phyloP scores from a whole-genome alignment of 2,329 filamentous ascomycete species.

The Ascosphaera apis region DNA sequence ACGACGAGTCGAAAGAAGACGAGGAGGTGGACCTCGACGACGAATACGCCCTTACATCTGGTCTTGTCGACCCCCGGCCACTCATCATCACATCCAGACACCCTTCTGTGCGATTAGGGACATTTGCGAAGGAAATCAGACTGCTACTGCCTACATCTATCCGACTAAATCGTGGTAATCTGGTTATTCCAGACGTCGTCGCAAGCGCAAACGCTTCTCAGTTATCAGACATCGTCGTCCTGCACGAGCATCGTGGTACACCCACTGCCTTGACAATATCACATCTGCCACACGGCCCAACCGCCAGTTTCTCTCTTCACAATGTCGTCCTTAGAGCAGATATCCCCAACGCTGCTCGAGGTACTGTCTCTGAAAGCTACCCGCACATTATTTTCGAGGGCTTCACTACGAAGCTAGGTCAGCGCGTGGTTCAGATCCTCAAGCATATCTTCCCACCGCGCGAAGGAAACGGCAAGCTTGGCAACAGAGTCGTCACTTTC shows the following conservation, averaged over 20 bases:
- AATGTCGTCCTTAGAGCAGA: constrained; percentile 86
- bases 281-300: constrained; percentile 74
- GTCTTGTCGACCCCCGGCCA: constrained; percentile 69
- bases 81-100: constrained; percentile 84
- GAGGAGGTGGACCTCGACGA: constrained; percentile 69
- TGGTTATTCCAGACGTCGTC: constrained; percentile 69
- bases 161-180: constrained; percentile 73
- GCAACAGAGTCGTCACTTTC: constrained; percentile 76
- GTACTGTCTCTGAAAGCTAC: constrained; percentile 78
- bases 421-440: constrained; percentile 66
- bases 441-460: constrained; percentile 88
- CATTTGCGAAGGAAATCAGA: constrained; percentile 81
- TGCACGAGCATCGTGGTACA: constrained; percentile 82
- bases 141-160: constrained; percentile 67
- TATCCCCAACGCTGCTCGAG: constrained; percentile 66
- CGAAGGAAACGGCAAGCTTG: constrained; percentile 58
- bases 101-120: constrained; percentile 60
- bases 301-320: constrained; percentile 66
- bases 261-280: constrained; percentile 75
- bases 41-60: constrained; percentile 78
- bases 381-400: constrained; percentile 92
- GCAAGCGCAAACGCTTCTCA: constrained; percentile 57
- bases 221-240: constrained; percentile 61
- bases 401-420: constrained; percentile 59
- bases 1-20: constrained; percentile 81